Conservation (phyloP, 257 asterid genomes). For the Euphrasia confusa region DNA sequence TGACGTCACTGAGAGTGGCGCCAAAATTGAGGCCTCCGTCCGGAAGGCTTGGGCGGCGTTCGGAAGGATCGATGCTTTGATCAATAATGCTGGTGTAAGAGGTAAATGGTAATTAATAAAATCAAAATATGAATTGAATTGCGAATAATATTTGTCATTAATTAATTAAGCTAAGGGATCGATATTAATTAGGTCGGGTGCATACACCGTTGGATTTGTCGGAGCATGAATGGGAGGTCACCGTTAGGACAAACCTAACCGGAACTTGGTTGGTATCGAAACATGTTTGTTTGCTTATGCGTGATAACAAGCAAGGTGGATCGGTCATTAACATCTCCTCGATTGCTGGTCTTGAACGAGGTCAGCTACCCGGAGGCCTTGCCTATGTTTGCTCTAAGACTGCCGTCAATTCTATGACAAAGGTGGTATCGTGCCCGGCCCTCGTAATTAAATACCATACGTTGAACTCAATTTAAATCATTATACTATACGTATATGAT, state of each 20-base stretch:
- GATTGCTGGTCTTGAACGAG: conserved; percentile 35
- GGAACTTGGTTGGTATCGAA: conserved; percentile 43
- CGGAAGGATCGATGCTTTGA: conserved; percentile 48
- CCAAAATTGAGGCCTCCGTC: conserved; percentile 35
- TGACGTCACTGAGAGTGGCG: conserved; percentile 32
- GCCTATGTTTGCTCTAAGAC: conserved; percentile 33
- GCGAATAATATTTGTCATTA: too few relatives aligned
- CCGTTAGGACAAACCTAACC: conserved; percentile 28
- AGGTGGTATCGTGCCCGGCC: conserved; percentile 30
- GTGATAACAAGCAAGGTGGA: conserved; percentile 27
- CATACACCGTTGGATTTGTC: conserved; percentile 28
- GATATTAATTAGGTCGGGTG: conserved; percentile 28
- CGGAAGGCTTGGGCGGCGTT: conserved; percentile 50
- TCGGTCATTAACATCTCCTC: conserved; percentile 42
- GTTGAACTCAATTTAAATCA: background rate
- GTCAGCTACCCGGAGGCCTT: conserved; percentile 24
- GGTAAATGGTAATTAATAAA: conserved; percentile 14
- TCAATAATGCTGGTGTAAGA: conserved; percentile 53
- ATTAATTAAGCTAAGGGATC: too few relatives aligned
- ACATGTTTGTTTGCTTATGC: conserved; percentile 30
- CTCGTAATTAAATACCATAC: background rate
- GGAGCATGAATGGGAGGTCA: conserved; percentile 34
- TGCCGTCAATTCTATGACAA: conserved; percentile 33
- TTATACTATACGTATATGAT: background rate
- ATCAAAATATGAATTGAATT: too few relatives aligned